These are phyloP conservation scores for Solanum chaucha DNA, from an alignment of 257 asterid genomes.

Conservation along the genomic window DNA sequence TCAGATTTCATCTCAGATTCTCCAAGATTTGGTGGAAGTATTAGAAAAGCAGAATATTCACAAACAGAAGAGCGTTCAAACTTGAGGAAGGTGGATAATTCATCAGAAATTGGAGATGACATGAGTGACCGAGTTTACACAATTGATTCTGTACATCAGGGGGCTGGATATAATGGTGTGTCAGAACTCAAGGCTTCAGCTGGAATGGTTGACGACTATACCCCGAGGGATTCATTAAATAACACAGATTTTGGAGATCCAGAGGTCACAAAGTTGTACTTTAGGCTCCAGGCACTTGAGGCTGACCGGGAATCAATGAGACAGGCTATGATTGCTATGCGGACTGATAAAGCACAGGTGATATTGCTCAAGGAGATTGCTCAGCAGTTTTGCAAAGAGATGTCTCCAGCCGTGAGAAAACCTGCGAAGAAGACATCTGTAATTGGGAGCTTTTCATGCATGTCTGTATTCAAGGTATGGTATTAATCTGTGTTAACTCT, in stretches of 20 bases:
- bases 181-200: constrained; percentile 43
- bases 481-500: not conserved
- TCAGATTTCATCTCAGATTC: no score
- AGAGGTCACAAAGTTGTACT: constrained; percentile 77
- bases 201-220: constrained; percentile 40
- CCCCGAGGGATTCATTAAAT: constrained; percentile 47
- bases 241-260: constrained; percentile 42
- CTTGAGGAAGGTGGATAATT: constrained; percentile 42
- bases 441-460: constrained; percentile 35
- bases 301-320: constrained; percentile 98
- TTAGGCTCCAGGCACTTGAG: constrained; percentile 91
- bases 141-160: constrained; percentile 68
- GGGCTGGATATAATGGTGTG: constrained; percentile 28
- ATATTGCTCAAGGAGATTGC: constrained; percentile 90
- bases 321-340: constrained; percentile 76
- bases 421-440: constrained; percentile 45
- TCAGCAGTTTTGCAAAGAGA: constrained; percentile 70
- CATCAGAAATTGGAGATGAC: constrained; percentile 73
- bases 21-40: constrained; percentile 47
- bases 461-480: constrained; percentile 70
- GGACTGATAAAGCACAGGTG: constrained; percentile 90
- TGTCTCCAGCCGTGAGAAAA: constrained; percentile 45
- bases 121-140: constrained; percentile 77
- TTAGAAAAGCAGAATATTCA: constrained; percentile 43
- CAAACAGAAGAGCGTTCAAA: constrained; percentile 44